Base-by-base conservation (phyloP, 139 green algal genomes). In the Micractinium conductrix region DNA sequence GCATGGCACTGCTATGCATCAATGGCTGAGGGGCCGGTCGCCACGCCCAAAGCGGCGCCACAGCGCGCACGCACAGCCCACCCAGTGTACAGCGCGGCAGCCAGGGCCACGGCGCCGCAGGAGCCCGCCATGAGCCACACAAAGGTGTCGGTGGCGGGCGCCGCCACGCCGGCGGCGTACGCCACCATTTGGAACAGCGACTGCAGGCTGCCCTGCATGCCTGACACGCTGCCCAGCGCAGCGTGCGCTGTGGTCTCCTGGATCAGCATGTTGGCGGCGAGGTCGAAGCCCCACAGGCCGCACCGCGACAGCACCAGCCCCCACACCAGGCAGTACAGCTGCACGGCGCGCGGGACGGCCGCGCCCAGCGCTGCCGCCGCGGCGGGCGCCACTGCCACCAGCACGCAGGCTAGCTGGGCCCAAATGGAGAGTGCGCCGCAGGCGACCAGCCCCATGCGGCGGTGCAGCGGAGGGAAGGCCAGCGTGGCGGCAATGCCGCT, bases 221-320 rank as follows among this genome's bases (percentile, higher is more conserved):
- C 95, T 55, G 86, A 93, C 6, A 98, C 91, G 0, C 87, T 69
- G 35, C 93, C 92, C 24, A 96, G 67, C 19, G 91, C 48, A 0
- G 85, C 44, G 24, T 74, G 53, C 1, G 78, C 38, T 19, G 93
- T 85, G 3, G 82, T 78, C 70, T 94, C 92, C 80, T 98, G 95
- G 42, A 98, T 86, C 48, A 98, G 83, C 89, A 98, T 95, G 2
- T 87, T 94, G 2, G 94, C 89, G 1, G 89, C 89, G 35, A 98
- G 81, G 86, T 98, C 95, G 80, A 94, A 98, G 69, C 74, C 53
- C 95, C 95, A 98, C 37, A 98, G 88, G 3, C 95, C 93, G 35
- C 91, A 91, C 30, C 95, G 91, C 0, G 91, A 96, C 7, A 87
- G 67, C 37, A 94, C 92, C 16, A 98, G 79, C 19, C 92, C 92